Conservation (phyloP, 208 protist species). For the Acanthamoeba lenticulata region DNA sequence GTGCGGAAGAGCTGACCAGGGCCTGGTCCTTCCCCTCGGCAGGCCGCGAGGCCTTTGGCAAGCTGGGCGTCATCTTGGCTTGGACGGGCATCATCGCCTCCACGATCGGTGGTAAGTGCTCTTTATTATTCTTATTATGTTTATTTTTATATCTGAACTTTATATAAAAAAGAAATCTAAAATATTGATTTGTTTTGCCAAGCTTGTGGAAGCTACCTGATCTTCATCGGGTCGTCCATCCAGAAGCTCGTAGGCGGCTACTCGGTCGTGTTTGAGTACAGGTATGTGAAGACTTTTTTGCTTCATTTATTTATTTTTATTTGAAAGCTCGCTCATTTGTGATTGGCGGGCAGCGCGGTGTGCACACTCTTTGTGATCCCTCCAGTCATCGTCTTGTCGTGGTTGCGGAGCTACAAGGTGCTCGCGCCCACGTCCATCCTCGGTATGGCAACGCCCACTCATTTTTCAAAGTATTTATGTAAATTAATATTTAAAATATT, state of each 20-base stretch:
- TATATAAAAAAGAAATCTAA: too few species aligned
- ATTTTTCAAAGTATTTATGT: too few species aligned
- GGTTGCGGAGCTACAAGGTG: slow-evolving; percentile 14
- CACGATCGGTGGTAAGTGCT: slow-evolving; percentile 17
- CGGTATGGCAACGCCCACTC: background rate
- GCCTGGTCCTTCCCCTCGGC: background rate
- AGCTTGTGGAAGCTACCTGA: slow-evolving; percentile 39
- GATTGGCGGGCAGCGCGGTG: background rate
- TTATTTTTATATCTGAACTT: too few species aligned
- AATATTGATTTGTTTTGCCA: background rate
- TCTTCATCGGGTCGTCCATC: slow-evolving; percentile 37
- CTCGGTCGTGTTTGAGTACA: slow-evolving; percentile 1
- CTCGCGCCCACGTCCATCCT: slow-evolving; percentile 27
- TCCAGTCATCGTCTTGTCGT: slow-evolving; percentile 11
- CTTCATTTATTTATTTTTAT: background rate
- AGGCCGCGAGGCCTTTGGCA: slow-evolving; percentile 32
- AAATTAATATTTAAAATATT: too few species aligned
- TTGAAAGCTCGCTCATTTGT: background rate
- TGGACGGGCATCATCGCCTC: slow-evolving; percentile 14
- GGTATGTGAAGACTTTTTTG: background rate
- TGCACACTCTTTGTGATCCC: slow-evolving; percentile 22
- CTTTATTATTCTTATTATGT: too few species aligned
- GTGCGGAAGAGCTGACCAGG: too few species aligned
- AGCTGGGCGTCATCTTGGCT: slow-evolving; percentile 12
- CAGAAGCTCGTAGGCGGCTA: background rate